These are phyloP conservation scores for Letharia lupina DNA, from an alignment of 495 filamentous ascomycete species.

Conservation along the genomic window DNA sequence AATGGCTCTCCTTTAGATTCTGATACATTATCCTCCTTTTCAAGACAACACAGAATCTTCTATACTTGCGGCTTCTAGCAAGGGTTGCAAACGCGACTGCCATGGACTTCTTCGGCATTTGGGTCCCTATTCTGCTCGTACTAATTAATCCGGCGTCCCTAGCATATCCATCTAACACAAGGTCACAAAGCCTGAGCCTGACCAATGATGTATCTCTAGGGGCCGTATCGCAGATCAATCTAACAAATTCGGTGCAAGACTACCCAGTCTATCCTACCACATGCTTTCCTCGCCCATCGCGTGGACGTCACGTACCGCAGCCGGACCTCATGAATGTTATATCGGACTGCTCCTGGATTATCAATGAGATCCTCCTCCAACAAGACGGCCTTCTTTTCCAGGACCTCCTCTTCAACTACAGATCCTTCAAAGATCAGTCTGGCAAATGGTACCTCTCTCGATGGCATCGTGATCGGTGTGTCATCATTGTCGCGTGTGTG, in stretches of 20 bases:
- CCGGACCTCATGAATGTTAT: not conserved
- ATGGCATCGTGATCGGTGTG: not conserved
- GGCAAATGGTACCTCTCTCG: not conserved
- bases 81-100: not conserved
- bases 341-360: not conserved
- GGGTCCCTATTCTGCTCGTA: not conserved
- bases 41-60: not conserved
- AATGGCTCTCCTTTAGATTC: not conserved
- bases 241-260: not conserved
- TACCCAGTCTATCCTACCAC: not conserved
- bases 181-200: not conserved
- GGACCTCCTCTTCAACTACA: not conserved
- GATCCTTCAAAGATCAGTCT: not conserved
- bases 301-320: not conserved
- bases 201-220: not conserved
- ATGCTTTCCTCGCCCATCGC: not conserved
- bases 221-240: not conserved
- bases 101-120: not conserved
- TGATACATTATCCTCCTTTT: not conserved
- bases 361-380: not conserved
- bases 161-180: not conserved
- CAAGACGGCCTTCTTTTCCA: not conserved
- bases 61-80: not conserved
- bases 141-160: not conserved
- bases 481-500: not conserved